phyloP scores from a whole-genome alignment of 1,284 basidiomycete genomes.

The Psilocybe mexicana region DNA sequence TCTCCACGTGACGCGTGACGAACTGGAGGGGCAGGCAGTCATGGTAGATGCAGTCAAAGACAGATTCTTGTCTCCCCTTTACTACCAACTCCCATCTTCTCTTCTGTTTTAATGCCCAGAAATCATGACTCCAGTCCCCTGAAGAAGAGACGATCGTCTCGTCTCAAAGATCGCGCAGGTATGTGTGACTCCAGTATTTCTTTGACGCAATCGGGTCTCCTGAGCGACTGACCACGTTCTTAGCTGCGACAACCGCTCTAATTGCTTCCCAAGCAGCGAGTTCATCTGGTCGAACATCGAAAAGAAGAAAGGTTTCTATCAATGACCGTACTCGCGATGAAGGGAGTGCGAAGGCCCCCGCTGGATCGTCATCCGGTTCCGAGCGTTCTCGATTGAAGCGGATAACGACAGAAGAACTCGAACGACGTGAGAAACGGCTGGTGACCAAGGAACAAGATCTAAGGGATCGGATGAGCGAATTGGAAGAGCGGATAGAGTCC shows the following conservation, averaged over 20 bases:
- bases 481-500: slow-evolving; percentile 38
- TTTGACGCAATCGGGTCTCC: neutral
- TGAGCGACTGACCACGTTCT: slow-evolving; percentile 1
- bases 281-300: slow-evolving; percentile 17
- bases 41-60: neutral
- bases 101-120: slow-evolving; percentile 13
- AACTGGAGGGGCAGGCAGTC: neutral
- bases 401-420: slow-evolving; percentile 39
- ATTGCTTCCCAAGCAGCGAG: slow-evolving; percentile 17
- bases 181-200: neutral
- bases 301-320: slow-evolving; percentile 18
- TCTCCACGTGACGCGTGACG: neutral
- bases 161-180: slow-evolving; percentile 21
- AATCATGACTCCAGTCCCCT: slow-evolving; percentile 4
- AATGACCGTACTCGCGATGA: slow-evolving; percentile 20
- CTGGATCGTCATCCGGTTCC: slow-evolving; percentile 21
- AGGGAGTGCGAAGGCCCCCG: slow-evolving; percentile 12
- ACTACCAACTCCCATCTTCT: slow-evolving; percentile 10
- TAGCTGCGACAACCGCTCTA: slow-evolving; percentile 22
- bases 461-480: slow-evolving; percentile 33
- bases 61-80: slow-evolving; percentile 10
- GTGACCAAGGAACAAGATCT: slow-evolving; percentile 38
- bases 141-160: slow-evolving; percentile 21
- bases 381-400: slow-evolving; percentile 27
- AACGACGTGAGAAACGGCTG: slow-evolving; percentile 40